Base-by-base conservation (phyloP, 305 asterid species). In the Coffea humblotiana region DNA sequence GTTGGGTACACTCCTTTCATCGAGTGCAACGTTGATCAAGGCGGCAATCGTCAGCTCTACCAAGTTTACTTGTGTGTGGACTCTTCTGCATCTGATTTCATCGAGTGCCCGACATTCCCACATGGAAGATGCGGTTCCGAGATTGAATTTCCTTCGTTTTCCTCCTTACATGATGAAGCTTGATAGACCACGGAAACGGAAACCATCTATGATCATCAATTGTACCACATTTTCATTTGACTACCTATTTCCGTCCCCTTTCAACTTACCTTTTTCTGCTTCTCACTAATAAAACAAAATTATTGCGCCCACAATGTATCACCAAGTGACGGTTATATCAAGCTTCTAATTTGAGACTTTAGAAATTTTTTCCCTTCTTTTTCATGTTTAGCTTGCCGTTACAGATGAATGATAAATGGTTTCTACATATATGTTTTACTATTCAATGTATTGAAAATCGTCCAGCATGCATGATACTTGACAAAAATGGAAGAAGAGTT, bases 1-100 rank as follows among this genome's bases (percentile, higher is more conserved):
- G n/a, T 90, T 10, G 98, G 97, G 21, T 79, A 91, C 71, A 87
- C 84, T 19, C 90, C 94, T 1, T 91, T 43, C 84, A 80, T 95
- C 73, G 90, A 90, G 56, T 95, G 98, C 88, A 93, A 93, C 63
- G 90, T 88, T 5, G 97, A 93, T 79, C 12, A 78, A 37, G 58
- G 79, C 8, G 88, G 89, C 16, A 91, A 91, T 64, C 92, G 82
- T 52, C 97, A 95, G 72, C 27, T 93, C 3, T 89, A 79, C 74
- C 95, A 93, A 49, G 94, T 93, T 21, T 95, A 91, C 61, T 25
- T 90, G 79, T 95, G 99, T 63, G 95, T 93, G 12, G 93, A 92
- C 72, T 74, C 88, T 58, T 79, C 89, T 47, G 92, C 92, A 3
- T 71, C 89, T 0, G 66, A 82, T 18, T 89, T 94, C 89, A 90